Percentiles rank a stretch among this genome's conserved stretches.
Evolutionary conservation across 495 filamentous ascomycete genomes (phyloP).

Genomic region (Hypoxylon cercidicola): DNA sequence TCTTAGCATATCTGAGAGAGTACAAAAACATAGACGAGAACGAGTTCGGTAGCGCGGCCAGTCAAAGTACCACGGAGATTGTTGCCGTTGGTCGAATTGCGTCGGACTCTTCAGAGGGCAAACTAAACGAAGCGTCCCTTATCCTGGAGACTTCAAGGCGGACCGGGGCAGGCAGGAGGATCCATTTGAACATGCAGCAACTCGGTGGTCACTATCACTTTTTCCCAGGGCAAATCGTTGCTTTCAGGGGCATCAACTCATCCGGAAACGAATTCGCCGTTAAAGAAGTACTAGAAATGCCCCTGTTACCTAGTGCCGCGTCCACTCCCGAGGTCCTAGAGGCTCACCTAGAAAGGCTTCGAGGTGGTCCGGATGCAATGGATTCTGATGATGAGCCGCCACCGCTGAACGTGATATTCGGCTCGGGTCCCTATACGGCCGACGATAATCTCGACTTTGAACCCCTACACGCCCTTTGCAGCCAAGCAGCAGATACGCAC

Average conservation of each 20-base stretch:
- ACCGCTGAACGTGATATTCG: conserved; percentile 79
- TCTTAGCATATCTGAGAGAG: conserved; percentile 74
- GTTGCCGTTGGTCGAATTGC: conserved; percentile 91
- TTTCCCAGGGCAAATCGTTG: conserved; percentile 95
- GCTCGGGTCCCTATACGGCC: conserved; percentile 88
- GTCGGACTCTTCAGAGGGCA: conserved; percentile 84
- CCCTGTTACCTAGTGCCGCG: conserved; percentile 74
- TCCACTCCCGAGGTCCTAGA: conserved; percentile 70
- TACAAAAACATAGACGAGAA: conserved; percentile 79
- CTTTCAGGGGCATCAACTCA: conserved; percentile 84
- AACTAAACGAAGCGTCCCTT: conserved; percentile 82
- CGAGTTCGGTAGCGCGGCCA: conserved; percentile 88
- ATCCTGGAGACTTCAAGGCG: conserved; percentile 88
- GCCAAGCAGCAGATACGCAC: conserved; percentile 74
- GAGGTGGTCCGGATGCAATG: conserved; percentile 68
- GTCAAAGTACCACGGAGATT: conserved; percentile 84
- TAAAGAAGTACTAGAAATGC: conserved; percentile 76
- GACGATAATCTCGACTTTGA: conserved; percentile 92
- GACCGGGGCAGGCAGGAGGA: conserved; percentile 81
- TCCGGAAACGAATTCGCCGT: conserved; percentile 86
- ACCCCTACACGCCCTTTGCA: conserved; percentile 81
- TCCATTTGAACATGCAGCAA: conserved; percentile 79
- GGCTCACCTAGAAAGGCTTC: conserved; percentile 70
- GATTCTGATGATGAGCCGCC: conserved; percentile 62
- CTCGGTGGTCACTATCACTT: conserved; percentile 75